Conservation (phyloP, 1,284 basidiomycete genomes). For the Cutaneotrichosporon arboriforme region DNA sequence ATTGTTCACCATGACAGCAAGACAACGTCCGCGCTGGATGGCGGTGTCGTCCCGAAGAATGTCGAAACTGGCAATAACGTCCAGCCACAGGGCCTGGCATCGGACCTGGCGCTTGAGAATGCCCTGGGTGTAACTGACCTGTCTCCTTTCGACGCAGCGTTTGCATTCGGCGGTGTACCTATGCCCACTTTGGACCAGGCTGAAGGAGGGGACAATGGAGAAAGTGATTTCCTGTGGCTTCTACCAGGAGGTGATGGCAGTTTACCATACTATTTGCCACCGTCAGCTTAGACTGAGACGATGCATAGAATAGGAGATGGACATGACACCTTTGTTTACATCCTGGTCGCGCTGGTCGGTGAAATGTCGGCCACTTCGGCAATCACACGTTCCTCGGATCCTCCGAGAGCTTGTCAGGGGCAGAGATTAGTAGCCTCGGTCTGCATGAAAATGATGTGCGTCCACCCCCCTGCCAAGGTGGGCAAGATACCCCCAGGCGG, state of each 20-base stretch:
- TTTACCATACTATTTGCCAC: conserved; percentile 6
- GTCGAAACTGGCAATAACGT: too few relatives aligned
- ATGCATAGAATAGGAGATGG: background rate
- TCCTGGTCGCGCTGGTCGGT: too few relatives aligned
- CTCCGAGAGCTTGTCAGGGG: too few relatives aligned
- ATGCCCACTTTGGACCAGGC: conserved; percentile 1
- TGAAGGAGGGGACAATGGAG: background rate
- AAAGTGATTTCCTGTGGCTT: conserved; percentile 5
- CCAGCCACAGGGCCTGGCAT: too few relatives aligned
- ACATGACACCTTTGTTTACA: background rate
- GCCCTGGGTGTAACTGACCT: conserved; percentile 3
- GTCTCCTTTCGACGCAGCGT: conserved; percentile 1
- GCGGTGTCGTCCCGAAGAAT: too few relatives aligned
- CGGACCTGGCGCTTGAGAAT: background rate
- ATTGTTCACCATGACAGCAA: conserved; percentile 7
- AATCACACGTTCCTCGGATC: too few relatives aligned
- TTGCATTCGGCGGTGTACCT: conserved; percentile 1
- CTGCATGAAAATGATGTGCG: background rate
- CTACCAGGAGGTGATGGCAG: conserved; percentile 4
- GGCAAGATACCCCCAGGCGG: too few relatives aligned
- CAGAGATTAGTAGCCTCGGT: background rate
- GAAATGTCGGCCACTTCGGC: too few relatives aligned
- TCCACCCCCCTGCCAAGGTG: too few relatives aligned
- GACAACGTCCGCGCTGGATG: too few relatives aligned
- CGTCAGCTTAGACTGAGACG: background rate